Conservation (phyloP, 139 green algal species). For the Chlorella sp. region DNA sequence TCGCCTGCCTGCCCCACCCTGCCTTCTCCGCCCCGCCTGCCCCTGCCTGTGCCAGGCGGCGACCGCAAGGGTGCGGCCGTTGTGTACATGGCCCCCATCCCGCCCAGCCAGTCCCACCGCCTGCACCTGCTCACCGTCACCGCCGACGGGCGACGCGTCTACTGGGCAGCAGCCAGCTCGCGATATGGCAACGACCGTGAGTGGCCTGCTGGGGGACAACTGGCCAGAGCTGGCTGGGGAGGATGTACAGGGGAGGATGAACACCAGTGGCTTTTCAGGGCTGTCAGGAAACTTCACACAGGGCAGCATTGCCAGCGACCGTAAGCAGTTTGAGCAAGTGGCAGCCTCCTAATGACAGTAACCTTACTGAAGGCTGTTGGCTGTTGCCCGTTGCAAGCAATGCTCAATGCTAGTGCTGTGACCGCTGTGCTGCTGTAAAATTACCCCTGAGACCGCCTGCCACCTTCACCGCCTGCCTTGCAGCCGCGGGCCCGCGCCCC, state of each 20-base stretch:
- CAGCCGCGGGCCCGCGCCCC: slow-evolving; percentile 43
- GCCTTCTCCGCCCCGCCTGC: background rate
- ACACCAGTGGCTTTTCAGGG: too few relatives aligned
- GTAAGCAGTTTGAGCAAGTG: background rate
- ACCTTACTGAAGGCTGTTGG: too few relatives aligned
- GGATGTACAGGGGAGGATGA: too few relatives aligned
- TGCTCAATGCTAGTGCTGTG: too few relatives aligned
- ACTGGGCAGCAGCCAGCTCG: slow-evolving; percentile 68
- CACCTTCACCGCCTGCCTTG: background rate
- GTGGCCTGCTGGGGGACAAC: background rate
- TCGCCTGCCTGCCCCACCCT: background rate
- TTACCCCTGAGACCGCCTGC: too few relatives aligned
- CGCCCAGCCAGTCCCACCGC: slow-evolving; percentile 34
- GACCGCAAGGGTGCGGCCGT: slow-evolving; percentile 70
- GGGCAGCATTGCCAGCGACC: background rate
- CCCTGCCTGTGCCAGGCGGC: slow-evolving; percentile 6
- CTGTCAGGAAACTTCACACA: background rate
- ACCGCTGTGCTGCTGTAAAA: too few relatives aligned
- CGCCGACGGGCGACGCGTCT: slow-evolving; percentile 86
- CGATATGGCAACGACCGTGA: slow-evolving; percentile 18
- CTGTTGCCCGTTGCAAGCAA: too few relatives aligned
- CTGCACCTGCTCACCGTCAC: slow-evolving; percentile 90
- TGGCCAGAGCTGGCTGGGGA: too few relatives aligned
- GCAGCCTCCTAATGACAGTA: background rate
- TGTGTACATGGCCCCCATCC: slow-evolving; percentile 79